Conservation (phyloP, 805 yeast genomes). For the Geotrichum ghanense region DNA sequence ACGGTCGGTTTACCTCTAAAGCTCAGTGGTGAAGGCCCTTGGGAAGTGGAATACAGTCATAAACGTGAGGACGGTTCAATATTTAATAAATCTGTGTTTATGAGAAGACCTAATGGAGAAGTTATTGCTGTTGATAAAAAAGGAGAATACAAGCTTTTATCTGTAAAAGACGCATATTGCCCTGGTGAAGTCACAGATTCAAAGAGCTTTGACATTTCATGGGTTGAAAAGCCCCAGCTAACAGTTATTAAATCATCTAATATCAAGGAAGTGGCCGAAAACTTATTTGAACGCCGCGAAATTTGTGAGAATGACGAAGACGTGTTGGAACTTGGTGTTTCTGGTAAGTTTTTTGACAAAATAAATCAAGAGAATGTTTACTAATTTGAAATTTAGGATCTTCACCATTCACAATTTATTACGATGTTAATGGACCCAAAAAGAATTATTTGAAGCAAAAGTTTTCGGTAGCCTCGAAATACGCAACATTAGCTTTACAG, state of each 20-base stretch:
- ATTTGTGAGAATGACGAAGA: constrained; percentile 41
- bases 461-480: constrained; percentile 42
- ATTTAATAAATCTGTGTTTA: constrained; percentile 5
- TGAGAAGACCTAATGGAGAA: constrained; percentile 16
- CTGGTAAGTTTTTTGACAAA: constrained; percentile 32
- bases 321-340: constrained; percentile 37
- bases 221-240: constrained; percentile 37
- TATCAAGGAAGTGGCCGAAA: constrained; percentile 13
- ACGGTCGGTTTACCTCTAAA: constrained; percentile 46
- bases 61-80: constrained; percentile 8
- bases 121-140: constrained; percentile 29
- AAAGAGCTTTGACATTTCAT: constrained; percentile 30
- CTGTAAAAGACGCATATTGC: constrained; percentile 42
- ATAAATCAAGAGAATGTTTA: too few species aligned
- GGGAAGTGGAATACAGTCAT: constrained; percentile 23
- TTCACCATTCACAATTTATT: constrained; percentile 59
- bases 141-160: constrained; percentile 37
- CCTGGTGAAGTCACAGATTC: constrained; percentile 33
- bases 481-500: constrained; percentile 35
- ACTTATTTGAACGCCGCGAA: constrained; percentile 25
- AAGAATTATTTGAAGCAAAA: constrained; percentile 9
- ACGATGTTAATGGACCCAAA: constrained; percentile 28
- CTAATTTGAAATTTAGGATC: too few species aligned
- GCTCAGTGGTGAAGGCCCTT: constrained; percentile 48
- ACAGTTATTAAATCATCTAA: constrained; percentile 26